Percentiles rank a stretch among this genome's conserved stretches.
These are phyloP conservation scores for Boletus reticulatus DNA, from an alignment of 768 basidiomycete species.

Conservation along the genomic window DNA sequence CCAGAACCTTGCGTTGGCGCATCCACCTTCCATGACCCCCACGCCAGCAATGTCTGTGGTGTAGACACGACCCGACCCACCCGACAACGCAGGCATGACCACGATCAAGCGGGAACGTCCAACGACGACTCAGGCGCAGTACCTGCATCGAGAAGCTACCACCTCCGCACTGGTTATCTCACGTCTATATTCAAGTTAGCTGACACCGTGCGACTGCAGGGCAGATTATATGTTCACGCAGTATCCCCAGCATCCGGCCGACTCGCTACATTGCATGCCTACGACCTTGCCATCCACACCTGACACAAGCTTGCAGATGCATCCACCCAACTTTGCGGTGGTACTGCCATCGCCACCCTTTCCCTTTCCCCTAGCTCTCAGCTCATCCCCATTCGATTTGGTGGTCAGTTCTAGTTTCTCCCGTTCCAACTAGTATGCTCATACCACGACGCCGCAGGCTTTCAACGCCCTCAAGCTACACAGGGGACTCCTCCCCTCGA, in stretches of 20 bases:
- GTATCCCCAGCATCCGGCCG: conserved; percentile 39
- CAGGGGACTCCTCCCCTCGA: conserved; percentile 27
- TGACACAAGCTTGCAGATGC: conserved; percentile 37
- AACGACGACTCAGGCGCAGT: conserved; percentile 29
- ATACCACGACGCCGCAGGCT: conserved; percentile 21
- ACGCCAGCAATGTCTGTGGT: conserved; percentile 38
- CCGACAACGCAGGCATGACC: background rate
- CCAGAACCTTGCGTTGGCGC: conserved; percentile 25
- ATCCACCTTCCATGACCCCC: conserved; percentile 18
- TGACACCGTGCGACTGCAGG: background rate
- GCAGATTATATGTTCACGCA: conserved; percentile 35
- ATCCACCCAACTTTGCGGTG: conserved; percentile 40
- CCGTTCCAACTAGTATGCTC: background rate
- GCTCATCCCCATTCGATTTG: conserved; percentile 37
- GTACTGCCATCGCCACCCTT: conserved; percentile 37
- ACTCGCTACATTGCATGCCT: conserved; percentile 20
- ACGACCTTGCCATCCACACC: conserved; percentile 24
- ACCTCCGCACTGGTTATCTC: conserved; percentile 21
- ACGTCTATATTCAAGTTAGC: background rate
- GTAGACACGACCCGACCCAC: conserved; percentile 35
- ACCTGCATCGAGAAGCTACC: conserved; percentile 37
- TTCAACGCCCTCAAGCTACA: conserved; percentile 4
- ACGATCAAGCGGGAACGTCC: conserved; percentile 29
- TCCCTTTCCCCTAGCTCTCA: conserved; percentile 7
- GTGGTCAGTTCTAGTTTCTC: conserved; percentile 15